Evolutionary conservation across 192 early-diverging fungal genomes (phyloP), one percentile per base, ranked within the genome.

Genomic region (Linnemannia elongata): DNA sequence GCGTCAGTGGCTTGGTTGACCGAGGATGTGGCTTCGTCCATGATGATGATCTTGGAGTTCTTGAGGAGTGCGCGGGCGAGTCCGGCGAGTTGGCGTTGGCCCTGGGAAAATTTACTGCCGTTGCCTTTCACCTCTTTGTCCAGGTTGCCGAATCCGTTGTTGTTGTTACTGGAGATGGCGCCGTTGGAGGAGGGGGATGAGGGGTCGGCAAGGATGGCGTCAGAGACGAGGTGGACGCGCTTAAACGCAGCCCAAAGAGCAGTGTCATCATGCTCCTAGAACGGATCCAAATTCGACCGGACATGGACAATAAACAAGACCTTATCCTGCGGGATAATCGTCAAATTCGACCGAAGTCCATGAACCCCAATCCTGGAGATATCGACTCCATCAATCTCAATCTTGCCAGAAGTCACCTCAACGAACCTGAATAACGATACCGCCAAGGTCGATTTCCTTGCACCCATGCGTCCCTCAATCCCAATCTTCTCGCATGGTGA

Each of bases 271-370:
- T 85, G 79, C 33, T 76, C 57, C 30, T 70, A 68, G 33, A 93
- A 91, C 44, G 89, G 90, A 85, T 93, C 92, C 77, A 93, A 69
- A 38, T 93, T 93, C 49, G 79, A 89, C 76, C 74, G 90, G 74
- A 82, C 93, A 77, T 74, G 90, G 20, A 90, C 91, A 52, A 82
- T 74, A 76, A 89, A 84, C 39, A 89, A 55, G 9, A 83, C 76
- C 30, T 89, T 87, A 49, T 89, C 89, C 88, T 98, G 96, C 36
- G 97, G 96, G 76, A 98, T 96, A 35, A 98, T 94, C 0, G 95
- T 94, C 36, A 98, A 70, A 45, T 90, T 89, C 33, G 90, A 88
- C 18, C 97, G 92, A 75, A 98, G 89, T 49, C 96, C 94, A 73
- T 94, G 89, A 74, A 95, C 78, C 7, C 94, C 92, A 39, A 97